Evolutionary conservation across 306 rosid species (phyloP).

Genomic region (Arachis hypogaea): DNA sequence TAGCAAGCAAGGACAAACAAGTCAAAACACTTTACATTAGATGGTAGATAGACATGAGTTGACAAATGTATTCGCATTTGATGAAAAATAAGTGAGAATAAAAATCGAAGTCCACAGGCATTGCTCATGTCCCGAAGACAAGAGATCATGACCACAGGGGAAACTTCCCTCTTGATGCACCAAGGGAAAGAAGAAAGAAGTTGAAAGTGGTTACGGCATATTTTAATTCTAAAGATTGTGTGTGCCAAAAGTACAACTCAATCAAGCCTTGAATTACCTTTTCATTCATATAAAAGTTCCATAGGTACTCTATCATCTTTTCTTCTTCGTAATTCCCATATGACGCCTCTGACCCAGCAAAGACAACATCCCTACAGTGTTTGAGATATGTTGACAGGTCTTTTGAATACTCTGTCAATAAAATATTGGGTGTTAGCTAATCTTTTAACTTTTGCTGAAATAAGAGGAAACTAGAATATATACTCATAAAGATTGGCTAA

Average conservation of each 20-base stretch:
- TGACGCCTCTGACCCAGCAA: conserved; percentile 72
- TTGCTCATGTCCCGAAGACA: neutral
- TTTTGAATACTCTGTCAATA: conserved; percentile 65
- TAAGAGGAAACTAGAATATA: neutral
- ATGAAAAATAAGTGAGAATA: neutral
- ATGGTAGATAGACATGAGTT: conserved; percentile 19
- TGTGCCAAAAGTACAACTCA: conserved; percentile 12
- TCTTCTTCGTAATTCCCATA: conserved; percentile 69
- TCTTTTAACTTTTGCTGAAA: neutral
- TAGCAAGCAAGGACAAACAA: conserved; percentile 10
- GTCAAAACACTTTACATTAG: conserved; percentile 10
- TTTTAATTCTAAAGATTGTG: neutral
- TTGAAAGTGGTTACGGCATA: no score
- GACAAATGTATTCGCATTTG: neutral
- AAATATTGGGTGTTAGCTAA: conserved; percentile 26
- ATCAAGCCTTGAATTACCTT: conserved; percentile 58
- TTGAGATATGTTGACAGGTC: conserved; percentile 78
- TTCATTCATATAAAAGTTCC: conserved; percentile 63
- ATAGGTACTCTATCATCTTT: conserved; percentile 54
- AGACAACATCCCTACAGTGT: conserved; percentile 74
- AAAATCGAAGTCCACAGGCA: neutral
- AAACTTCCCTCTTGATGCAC: conserved; percentile 7
- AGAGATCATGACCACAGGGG: neutral
- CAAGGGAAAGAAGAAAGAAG: neutral
- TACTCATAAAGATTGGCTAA: no score